These are phyloP conservation scores for Pezicula neosporulosa DNA, from an alignment of 2,329 filamentous ascomycete species.

Conservation along the genomic window DNA sequence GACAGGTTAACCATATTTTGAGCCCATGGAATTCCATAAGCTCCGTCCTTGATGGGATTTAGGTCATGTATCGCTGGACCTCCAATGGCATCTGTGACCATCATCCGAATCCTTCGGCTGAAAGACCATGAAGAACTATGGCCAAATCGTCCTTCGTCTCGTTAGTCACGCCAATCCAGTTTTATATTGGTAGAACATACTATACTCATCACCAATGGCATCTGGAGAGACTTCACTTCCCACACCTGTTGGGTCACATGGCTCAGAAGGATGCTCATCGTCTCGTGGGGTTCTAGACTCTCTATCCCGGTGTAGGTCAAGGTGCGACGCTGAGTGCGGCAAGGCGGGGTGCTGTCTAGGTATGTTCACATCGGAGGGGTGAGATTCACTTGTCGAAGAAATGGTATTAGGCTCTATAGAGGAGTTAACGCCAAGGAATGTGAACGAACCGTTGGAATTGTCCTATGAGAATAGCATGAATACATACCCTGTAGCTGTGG, in stretches of 20 bases:
- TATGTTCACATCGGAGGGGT: background rate
- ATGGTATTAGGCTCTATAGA: background rate
- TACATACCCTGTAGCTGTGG: background rate
- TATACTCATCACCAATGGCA: slow-evolving; percentile 1
- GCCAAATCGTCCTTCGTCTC: background rate
- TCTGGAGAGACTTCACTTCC: background rate
- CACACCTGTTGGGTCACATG: background rate
- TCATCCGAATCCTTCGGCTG: background rate
- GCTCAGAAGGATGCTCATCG: background rate
- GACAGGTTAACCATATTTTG: background rate
- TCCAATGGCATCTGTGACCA: background rate
- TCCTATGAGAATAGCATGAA: background rate
- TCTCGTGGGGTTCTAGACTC: background rate
- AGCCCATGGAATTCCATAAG: background rate
- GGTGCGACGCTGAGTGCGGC: background rate
- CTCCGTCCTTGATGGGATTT: background rate
- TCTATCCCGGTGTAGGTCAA: background rate
- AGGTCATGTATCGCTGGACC: background rate
- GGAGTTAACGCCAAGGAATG: background rate
- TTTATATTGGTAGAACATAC: background rate
- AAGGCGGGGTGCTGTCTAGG: background rate
- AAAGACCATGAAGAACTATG: background rate
- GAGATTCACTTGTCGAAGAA: background rate
- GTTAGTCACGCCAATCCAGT: background rate
- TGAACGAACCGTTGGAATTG: background rate